phyloP scores from a whole-genome alignment of 2,329 filamentous ascomycete species.

The Penicillium sclerotigenum region DNA sequence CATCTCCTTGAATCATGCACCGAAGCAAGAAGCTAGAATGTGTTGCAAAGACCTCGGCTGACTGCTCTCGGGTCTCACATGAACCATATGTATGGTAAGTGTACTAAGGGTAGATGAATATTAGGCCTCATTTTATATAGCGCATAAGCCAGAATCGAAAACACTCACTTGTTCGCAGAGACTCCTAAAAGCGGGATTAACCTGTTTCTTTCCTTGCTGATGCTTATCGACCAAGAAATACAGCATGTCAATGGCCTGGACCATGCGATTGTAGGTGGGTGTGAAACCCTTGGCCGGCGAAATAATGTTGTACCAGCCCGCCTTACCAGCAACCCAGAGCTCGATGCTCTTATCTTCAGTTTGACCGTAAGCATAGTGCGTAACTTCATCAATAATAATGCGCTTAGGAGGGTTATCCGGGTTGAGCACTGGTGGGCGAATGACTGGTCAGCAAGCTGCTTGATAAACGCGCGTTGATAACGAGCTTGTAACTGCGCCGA shows the following conservation, averaged over 20 bases:
- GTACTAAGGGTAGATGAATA: slow-evolving; percentile 30
- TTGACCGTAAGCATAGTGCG: slow-evolving; percentile 50
- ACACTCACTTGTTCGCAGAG: slow-evolving; percentile 41
- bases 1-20: slow-evolving; percentile 47
- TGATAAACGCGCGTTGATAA: slow-evolving; percentile 12
- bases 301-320: slow-evolving; percentile 60
- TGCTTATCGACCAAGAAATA: slow-evolving; percentile 62
- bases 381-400: slow-evolving; percentile 49
- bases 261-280: slow-evolving; percentile 54
- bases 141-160: background rate
- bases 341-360: slow-evolving; percentile 55
- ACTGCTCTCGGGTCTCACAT: slow-evolving; percentile 46
- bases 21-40: slow-evolving; percentile 47
- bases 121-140: background rate
- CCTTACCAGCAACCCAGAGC: slow-evolving; percentile 60
- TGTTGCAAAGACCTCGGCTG: slow-evolving; percentile 46
- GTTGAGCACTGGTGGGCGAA: slow-evolving; percentile 35
- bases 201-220: slow-evolving; percentile 36
- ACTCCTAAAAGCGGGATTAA: slow-evolving; percentile 38
- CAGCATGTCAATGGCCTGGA: slow-evolving; percentile 57
- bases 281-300: slow-evolving; percentile 53
- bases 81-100: slow-evolving; percentile 42
- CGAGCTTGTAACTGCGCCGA: slow-evolving; percentile 5
- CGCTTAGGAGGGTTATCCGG: slow-evolving; percentile 41
- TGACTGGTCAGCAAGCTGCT: slow-evolving; percentile 7